These are phyloP conservation scores for Aspergillus coremiiformis DNA, from an alignment of 495 filamentous ascomycete genomes.

Conservation along the genomic window DNA sequence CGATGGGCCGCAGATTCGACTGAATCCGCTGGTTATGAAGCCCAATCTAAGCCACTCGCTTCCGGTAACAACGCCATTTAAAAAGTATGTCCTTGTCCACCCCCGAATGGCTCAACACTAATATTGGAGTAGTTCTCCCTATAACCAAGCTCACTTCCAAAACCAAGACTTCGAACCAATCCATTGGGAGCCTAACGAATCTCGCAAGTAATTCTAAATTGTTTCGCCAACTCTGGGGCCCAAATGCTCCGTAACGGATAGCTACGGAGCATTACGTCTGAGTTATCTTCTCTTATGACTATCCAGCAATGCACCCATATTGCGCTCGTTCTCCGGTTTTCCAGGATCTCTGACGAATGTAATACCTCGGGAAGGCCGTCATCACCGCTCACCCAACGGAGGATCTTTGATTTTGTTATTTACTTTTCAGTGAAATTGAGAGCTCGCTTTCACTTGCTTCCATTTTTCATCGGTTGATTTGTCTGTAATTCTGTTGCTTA, in stretches of 20 bases:
- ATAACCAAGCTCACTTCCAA: constrained; percentile 76
- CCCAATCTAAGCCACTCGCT: constrained; percentile 38
- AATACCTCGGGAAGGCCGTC: background rate
- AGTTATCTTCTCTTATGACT: constrained; percentile 1
- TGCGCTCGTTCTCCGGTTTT: background rate
- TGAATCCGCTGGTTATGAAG: constrained; percentile 45
- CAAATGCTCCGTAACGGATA: background rate
- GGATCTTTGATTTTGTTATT: constrained; percentile 4
- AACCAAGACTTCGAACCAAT: constrained; percentile 78
- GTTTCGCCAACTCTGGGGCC: background rate
- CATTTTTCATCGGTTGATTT: background rate
- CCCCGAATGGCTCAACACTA: constrained; percentile 30
- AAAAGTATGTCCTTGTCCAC: constrained; percentile 27
- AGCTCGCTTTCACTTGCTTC: constrained; percentile 2
- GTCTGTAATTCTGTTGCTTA: constrained; percentile 17
- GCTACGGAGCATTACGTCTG: background rate
- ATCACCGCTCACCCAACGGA: background rate
- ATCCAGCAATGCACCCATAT: constrained; percentile 1
- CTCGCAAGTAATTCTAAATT: constrained; percentile 18
- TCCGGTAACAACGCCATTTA: constrained; percentile 39
- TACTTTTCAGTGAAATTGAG: constrained; percentile 1
- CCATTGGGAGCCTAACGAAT: constrained; percentile 38
- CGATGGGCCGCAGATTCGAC: constrained; percentile 37
- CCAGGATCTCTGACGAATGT: background rate
- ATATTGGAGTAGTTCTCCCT: constrained; percentile 52